Base-by-base conservation (phyloP, 768 basidiomycete genomes). In the Naganishia antarctica region DNA sequence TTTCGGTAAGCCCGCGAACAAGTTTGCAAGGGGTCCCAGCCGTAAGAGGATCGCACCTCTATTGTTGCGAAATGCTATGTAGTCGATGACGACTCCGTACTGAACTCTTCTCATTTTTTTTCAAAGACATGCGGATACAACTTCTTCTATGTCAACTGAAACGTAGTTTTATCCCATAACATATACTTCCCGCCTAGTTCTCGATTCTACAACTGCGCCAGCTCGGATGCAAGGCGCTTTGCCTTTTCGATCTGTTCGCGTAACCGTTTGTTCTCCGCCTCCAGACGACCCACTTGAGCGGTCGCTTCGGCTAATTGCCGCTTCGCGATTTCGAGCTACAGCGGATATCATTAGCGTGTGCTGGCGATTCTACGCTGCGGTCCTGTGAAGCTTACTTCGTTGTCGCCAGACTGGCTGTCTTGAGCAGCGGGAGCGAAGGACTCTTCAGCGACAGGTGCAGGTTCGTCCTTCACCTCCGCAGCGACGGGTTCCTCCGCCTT, bases 191-290 rank as follows among this genome's bases (percentile, higher is more conserved):
- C 8, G 31, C 15, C 18, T n/a, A 18, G 23, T 40, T n/a, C 2
- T 40, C 34, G n/a, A 57, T 57, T 40, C 12, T 21, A 57, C 23
- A 57, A 26, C 4, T 29, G 21, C 4, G 34, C 53, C 37, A 57
- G 15, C 37, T 57, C 53, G 53, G 53, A 5, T 18, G 53, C 53
- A 16, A 57, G 37, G 21, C 34, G 32, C 32, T 57, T 57, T 40
- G 53, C 53, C 53, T 57, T 57, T 34, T 57, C 50, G 5, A 51
- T 31, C 50, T 51, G 50, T 21, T 51, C 53, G 12, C 23, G 32
- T 34, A 57, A 26, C n/a, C 21, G 32, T 23, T 40, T 57, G 34
- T 57, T 57, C 16, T 57, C 53, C 53, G 53, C 40, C 32, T 57
- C 53, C 2, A 57, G 34, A 23, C 53, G 53, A 15, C 37, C 53